Percentiles rank a stretch among this genome's conserved stretches.
Evolutionary conservation across 176 grass and related monocot species (phyloP).

Genomic region (Secale cereale): DNA sequence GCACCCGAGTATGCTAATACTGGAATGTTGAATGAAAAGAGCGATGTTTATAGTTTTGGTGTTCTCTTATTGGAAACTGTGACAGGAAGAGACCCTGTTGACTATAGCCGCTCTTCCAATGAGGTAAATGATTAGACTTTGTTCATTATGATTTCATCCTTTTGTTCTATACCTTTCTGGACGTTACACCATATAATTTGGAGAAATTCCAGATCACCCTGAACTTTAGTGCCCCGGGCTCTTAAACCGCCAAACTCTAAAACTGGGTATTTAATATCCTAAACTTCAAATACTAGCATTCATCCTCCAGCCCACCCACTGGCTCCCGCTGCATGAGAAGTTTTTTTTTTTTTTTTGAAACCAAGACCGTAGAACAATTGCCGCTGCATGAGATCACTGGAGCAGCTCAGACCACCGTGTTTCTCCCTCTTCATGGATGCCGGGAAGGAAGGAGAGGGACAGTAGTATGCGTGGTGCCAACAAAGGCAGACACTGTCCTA

Average conservation of each 20-base stretch:
- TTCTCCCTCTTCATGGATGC: not conserved
- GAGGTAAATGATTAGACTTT: conserved; percentile 51
- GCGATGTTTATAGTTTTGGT: conserved; percentile 97
- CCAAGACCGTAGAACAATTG: too few relatives aligned
- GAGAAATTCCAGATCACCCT: not conserved
- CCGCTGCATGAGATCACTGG: not conserved
- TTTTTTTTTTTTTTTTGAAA: too few relatives aligned
- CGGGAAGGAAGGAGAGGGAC: too few relatives aligned
- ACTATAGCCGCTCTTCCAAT: conserved; percentile 69
- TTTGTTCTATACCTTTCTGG: not conserved
- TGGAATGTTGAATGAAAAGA: conserved; percentile 98
- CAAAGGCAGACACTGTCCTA: too few relatives aligned
- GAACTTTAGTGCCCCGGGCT: not conserved
- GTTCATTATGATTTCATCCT: not conserved
- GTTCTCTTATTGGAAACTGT: conserved; percentile 91
- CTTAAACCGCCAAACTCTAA: not conserved
- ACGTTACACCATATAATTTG: not conserved
- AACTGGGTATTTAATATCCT: not conserved
- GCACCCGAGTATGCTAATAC: conserved; percentile 98
- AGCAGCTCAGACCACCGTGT: not conserved
- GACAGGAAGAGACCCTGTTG: conserved; percentile 89
- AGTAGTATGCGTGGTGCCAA: too few relatives aligned
- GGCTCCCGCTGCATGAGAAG: too few relatives aligned
- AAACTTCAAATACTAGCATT: not conserved
- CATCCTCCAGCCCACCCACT: too few relatives aligned